Base-by-base conservation (phyloP, 2,329 filamentous ascomycete species). In the Lomentospora prolificans region DNA sequence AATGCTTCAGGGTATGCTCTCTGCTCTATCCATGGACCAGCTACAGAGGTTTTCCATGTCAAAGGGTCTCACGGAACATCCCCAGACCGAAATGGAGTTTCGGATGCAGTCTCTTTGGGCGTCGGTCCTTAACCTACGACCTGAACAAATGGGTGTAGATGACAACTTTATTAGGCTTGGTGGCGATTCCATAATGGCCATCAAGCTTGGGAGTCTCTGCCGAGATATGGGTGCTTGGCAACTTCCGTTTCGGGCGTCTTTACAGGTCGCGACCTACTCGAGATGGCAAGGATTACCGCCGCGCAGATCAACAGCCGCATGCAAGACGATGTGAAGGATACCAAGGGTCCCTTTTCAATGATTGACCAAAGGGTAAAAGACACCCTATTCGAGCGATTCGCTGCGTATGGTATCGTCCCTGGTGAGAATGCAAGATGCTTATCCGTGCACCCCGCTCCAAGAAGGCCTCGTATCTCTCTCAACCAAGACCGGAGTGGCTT, bases 161-260 rank as follows among this genome's bases (percentile, higher is more conserved):
- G 72, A 73, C 61, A 72, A 70, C 63, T 78, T 78, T 66, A 75
- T 78, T 62, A 66, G 66, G 1, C 65, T 77, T 1, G 75, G 75
- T 1, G 75, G 77, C 5, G 76, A 79, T 63, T 79, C 76, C 0
- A 66, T 79, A 2, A n/a, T n/a, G n/a, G n/a, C n/a, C n/a, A n/a
- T 67, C 70, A 12, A 75, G 75, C 2, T 79, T 79, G 76, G 73
- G 67, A 53, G 67, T 79, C 2, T 72, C 77, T 1, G 69, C 74
- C 1, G 67, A 69, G 12, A 72, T 74, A 3, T 67, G 72, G 52
- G 67, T 65, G 2, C 61, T 64, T 50, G 8, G 10, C 10, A 50
- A 10, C 22, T 50, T 14, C 44, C 22, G 44, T 50, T 9, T 10
- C 44, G 17, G 44, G 22, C 22, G 17, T 50, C 31, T 36, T 36